Conservation (phyloP, 2,329 filamentous ascomycete species). For the Fusarium buharicum region DNA sequence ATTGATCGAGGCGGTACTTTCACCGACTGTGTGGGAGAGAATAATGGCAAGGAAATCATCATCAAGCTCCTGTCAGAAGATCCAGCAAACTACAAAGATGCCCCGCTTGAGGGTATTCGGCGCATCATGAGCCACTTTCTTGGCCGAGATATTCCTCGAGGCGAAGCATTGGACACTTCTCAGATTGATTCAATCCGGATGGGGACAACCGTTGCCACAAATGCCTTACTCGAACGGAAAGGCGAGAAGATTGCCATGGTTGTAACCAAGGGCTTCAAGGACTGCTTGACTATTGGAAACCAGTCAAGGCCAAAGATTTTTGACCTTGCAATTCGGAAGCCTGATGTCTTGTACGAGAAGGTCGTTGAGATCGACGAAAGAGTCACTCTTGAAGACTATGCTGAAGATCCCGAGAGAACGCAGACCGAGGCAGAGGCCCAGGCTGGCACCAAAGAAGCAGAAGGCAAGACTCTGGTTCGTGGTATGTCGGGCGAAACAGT, state of each 20-base stretch:
- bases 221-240: slow-evolving; percentile 89
- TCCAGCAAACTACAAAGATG: slow-evolving; percentile 89
- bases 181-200: slow-evolving; percentile 92
- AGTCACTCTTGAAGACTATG: slow-evolving; percentile 91
- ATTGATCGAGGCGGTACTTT: slow-evolving; percentile 89
- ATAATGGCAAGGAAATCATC: slow-evolving; percentile 79
- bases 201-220: slow-evolving; percentile 95
- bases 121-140: slow-evolving; percentile 84
- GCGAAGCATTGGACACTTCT: slow-evolving; percentile 81
- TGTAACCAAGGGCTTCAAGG: slow-evolving; percentile 87
- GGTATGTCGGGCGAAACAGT: slow-evolving; percentile 77
- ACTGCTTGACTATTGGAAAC: slow-evolving; percentile 89
- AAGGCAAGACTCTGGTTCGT: slow-evolving; percentile 69
- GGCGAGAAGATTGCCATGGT: slow-evolving; percentile 89
- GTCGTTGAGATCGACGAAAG: slow-evolving; percentile 93
- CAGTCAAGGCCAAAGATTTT: slow-evolving; percentile 92
- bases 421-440: slow-evolving; percentile 64
- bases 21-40: slow-evolving; percentile 89
- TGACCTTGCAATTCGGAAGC: slow-evolving; percentile 86
- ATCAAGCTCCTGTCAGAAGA: slow-evolving; percentile 93
- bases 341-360: slow-evolving; percentile 84
- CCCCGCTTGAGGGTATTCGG: slow-evolving; percentile 89
- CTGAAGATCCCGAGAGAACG: slow-evolving; percentile 79
- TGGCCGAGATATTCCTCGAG: slow-evolving; percentile 79
- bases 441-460: slow-evolving; percentile 59